Conservation (phyloP, 768 basidiomycete genomes). For the Pisolithus sp. region DNA sequence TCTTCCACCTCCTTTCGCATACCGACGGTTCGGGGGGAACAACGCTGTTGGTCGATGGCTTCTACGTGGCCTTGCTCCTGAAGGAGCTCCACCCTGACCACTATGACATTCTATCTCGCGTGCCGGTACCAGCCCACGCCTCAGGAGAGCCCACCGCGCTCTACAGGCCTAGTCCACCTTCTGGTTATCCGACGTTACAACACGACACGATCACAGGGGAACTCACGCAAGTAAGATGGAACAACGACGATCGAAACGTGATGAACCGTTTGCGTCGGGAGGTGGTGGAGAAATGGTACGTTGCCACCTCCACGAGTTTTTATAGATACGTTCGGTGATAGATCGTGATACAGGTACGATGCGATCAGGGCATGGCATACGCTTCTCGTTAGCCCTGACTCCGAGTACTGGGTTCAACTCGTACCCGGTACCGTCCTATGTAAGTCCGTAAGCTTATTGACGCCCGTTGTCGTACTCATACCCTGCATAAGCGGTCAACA, state of each 20-base stretch:
- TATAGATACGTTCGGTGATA: not conserved
- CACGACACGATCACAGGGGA: constrained; percentile 57
- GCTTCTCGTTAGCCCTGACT: constrained; percentile 69
- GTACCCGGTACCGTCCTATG: constrained; percentile 79
- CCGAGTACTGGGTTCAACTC: constrained; percentile 91
- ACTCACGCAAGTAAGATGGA: constrained; percentile 82
- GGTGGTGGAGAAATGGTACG: constrained; percentile 70
- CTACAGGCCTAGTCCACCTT: constrained; percentile 50
- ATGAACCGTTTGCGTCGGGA: constrained; percentile 54
- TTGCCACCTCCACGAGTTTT: not conserved
- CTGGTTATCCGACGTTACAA: constrained; percentile 64
- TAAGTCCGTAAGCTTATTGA: constrained; percentile 31
- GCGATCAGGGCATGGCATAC: constrained; percentile 77
- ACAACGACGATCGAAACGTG: constrained; percentile 88
- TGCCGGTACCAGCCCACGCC: constrained; percentile 78
- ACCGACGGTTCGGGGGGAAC: constrained; percentile 77
- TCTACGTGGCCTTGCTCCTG: constrained; percentile 81
- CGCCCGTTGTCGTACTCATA: not conserved
- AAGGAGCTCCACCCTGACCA: constrained; percentile 63
- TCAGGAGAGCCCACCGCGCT: constrained; percentile 65
- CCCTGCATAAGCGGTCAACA: constrained; percentile 66
- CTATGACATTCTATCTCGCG: constrained; percentile 60
- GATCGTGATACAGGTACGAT: constrained; percentile 49
- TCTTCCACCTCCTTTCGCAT: constrained; percentile 90
- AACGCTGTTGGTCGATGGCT: constrained; percentile 92